These are phyloP conservation scores for Puccinia coronata DNA, from an alignment of 1,284 basidiomycete species.

Conservation along the genomic window DNA sequence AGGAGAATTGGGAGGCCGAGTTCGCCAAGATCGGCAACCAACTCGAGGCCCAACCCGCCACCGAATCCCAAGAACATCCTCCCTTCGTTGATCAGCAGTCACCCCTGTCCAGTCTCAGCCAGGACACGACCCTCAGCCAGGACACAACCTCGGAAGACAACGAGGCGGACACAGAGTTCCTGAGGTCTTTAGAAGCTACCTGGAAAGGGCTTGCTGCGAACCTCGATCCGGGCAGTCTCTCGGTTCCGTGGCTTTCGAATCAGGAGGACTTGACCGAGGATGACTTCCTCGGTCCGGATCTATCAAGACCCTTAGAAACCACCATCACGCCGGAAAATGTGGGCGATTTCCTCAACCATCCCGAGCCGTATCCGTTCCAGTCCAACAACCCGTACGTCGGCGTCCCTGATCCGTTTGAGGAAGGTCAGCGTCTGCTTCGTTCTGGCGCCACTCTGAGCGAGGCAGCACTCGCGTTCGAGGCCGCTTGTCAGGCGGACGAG, in stretches of 20 bases:
- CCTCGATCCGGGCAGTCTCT: constrained; percentile 64
- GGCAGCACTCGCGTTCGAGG: constrained; percentile 63
- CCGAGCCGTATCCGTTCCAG: constrained; percentile 53
- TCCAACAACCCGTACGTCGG: constrained; percentile 70
- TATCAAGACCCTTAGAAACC: constrained; percentile 36
- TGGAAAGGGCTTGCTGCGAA: constrained; percentile 54
- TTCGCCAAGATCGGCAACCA: constrained; percentile 49
- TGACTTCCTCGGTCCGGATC: constrained; percentile 51
- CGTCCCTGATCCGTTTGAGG: constrained; percentile 61
- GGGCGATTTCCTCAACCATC: constrained; percentile 53
- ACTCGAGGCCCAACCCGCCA: constrained; percentile 3
- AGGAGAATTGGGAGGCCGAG: constrained; percentile 53
- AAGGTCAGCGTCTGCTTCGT: constrained; percentile 68
- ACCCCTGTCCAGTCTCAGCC: not conserved
- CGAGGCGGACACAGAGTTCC: constrained; percentile 59
- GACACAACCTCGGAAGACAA: constrained; percentile 57
- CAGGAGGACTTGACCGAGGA: constrained; percentile 56
- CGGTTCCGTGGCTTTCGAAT: constrained; percentile 67
- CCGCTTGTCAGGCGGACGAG: constrained; percentile 61
- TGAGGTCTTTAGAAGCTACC: constrained; percentile 57
- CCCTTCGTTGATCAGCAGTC: constrained; percentile 16
- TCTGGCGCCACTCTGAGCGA: constrained; percentile 57
- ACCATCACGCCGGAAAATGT: constrained; percentile 54
- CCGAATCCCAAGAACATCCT: not conserved
- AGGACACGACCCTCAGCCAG: constrained; percentile 10